Conservation (phyloP, 768 basidiomycete genomes). For the Tylopilus felleus region DNA sequence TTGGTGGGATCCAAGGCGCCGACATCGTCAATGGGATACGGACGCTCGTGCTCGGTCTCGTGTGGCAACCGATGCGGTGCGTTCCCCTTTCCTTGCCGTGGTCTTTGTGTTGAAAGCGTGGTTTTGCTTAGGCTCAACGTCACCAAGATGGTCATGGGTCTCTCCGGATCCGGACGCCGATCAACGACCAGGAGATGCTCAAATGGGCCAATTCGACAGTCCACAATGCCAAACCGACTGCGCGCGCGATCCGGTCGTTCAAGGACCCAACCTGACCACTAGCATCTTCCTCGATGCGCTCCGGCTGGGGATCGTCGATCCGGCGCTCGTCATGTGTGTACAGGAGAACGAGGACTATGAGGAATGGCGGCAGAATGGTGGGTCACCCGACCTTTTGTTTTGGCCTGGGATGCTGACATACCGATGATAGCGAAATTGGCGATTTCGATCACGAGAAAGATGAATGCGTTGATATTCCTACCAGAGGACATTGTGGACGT, state of each 20-base stretch:
- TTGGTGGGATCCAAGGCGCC: slow-evolving; percentile 97
- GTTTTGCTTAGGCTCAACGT: slow-evolving; percentile 66
- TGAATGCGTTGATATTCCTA: slow-evolving; percentile 93
- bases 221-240: slow-evolving; percentile 58
- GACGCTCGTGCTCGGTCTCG: slow-evolving; percentile 91
- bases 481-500: slow-evolving; percentile 97
- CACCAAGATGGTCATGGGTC: slow-evolving; percentile 77
- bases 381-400: slow-evolving; percentile 21
- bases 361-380: slow-evolving; percentile 89
- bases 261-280: slow-evolving; percentile 89
- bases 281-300: slow-evolving; percentile 89
- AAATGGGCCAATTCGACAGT: slow-evolving; percentile 95
- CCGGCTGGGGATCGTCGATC: slow-evolving; percentile 93
- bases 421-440: slow-evolving; percentile 80
- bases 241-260: slow-evolving; percentile 79
- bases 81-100: slow-evolving; percentile 15
- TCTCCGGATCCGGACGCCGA: slow-evolving; percentile 77
- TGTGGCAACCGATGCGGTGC: slow-evolving; percentile 96
- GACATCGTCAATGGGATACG: slow-evolving; percentile 92
- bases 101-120: no score
- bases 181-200: slow-evolving; percentile 90
- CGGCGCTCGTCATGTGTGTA: slow-evolving; percentile 67
- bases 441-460: slow-evolving; percentile 97
- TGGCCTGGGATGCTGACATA: background rate
- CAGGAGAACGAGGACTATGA: slow-evolving; percentile 68